Evolutionary conservation across 1,284 basidiomycete species (phyloP).

Genomic region (Xanthoconium separans): DNA sequence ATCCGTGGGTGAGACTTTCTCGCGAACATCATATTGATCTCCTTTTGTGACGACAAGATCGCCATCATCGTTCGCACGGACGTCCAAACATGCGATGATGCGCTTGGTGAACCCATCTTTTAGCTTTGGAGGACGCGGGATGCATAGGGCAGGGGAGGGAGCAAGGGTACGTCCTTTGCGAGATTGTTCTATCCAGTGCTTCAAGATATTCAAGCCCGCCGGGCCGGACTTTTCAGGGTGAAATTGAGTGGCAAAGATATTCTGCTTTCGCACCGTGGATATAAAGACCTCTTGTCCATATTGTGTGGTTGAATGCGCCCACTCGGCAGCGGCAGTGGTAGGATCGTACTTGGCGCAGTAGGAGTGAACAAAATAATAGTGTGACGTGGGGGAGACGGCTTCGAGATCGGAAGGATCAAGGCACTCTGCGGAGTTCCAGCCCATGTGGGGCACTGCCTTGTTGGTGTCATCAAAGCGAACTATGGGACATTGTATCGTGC

Average conservation of each 20-base stretch:
- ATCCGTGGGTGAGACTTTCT: constrained; percentile 50
- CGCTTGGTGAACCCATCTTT: constrained; percentile 84
- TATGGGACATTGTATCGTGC: constrained; percentile 69
- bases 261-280: constrained; percentile 79
- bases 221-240: constrained; percentile 98
- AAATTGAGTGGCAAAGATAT: constrained; percentile 95
- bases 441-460: constrained; percentile 97
- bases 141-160: constrained; percentile 29
- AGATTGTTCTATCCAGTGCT: constrained; percentile 77
- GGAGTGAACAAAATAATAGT: constrained; percentile 98
- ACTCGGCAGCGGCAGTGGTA: constrained; percentile 57
- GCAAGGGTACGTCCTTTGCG: constrained; percentile 38
- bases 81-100: constrained; percentile 97
- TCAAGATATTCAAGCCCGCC: constrained; percentile 84
- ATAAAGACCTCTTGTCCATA: constrained; percentile 96
- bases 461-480: constrained; percentile 62
- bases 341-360: constrained; percentile 80
- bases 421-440: constrained; percentile 84
- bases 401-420: constrained; percentile 44
- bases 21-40: constrained; percentile 98
- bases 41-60: constrained; percentile 99
- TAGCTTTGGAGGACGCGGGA: constrained; percentile 39
- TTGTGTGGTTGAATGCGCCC: constrained; percentile 87
- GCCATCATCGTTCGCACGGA: constrained; percentile 93
- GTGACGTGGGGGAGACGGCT: constrained; percentile 38